These are phyloP conservation scores for Tubosaeta brunneosetosa DNA, from an alignment of 768 basidiomycete species.

Conservation along the genomic window DNA sequence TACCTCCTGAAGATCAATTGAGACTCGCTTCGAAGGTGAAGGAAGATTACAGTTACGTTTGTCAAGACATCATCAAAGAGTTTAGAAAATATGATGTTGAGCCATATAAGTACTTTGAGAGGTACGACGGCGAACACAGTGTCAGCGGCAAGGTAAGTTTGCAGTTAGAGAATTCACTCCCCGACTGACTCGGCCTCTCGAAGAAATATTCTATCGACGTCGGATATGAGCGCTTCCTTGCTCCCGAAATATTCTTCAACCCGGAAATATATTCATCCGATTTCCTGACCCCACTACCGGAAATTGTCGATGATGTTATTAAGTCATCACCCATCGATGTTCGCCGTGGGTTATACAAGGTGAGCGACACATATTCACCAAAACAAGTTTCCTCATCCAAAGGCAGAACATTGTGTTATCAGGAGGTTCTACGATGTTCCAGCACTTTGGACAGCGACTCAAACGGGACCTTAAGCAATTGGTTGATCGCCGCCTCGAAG, in stretches of 20 bases:
- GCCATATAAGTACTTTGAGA: conserved; percentile 90
- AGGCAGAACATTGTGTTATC: conserved; percentile 91
- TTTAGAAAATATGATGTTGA: conserved; percentile 98
- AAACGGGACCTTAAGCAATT: conserved; percentile 94
- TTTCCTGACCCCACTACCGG: conserved; percentile 92
- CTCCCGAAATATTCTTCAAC: conserved; percentile 99
- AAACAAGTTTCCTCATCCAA: not conserved
- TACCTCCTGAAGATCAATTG: conserved; percentile 94
- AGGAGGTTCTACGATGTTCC: conserved; percentile 99
- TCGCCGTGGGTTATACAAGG: conserved; percentile 94
- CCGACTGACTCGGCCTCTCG: conserved; percentile 6
- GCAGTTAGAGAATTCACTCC: not conserved
- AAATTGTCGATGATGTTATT: conserved; percentile 95
- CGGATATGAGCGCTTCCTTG: conserved; percentile 98
- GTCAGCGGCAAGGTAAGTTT: conserved; percentile 81
- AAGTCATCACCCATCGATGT: conserved; percentile 96
- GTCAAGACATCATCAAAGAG: conserved; percentile 98
- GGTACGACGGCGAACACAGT: conserved; percentile 89
- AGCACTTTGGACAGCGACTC: conserved; percentile 94
- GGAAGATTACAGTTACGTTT: conserved; percentile 97
- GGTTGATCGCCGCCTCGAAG: conserved; percentile 85
- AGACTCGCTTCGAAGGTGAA: conserved; percentile 91
- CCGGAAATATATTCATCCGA: conserved; percentile 98
- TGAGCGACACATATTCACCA: conserved; percentile 19
- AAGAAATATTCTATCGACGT: conserved; percentile 94